Conservation (phyloP, 768 basidiomycete genomes). For the Gymnopilus junonius region DNA sequence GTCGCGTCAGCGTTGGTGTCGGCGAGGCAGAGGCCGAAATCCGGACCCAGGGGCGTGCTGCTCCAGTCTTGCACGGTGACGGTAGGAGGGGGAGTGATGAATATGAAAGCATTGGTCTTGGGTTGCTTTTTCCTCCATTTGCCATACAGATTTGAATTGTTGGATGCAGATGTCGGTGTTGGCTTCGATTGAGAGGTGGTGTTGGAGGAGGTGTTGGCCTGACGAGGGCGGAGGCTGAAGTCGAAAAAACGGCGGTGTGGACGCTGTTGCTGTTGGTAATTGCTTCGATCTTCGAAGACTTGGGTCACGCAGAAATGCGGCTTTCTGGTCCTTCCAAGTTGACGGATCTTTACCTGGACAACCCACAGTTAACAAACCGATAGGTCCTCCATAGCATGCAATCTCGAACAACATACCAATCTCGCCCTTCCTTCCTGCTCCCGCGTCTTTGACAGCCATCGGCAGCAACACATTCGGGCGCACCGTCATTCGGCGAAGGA, state of each 20-base stretch:
- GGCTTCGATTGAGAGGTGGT: not conserved
- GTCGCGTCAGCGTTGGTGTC: too few relatives aligned
- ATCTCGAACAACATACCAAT: not conserved
- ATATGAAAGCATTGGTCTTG: not conserved
- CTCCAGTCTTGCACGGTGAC: slow-evolving; percentile 17
- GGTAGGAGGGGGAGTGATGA: slow-evolving; percentile 2
- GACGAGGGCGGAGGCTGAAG: not conserved
- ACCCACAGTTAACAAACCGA: not conserved
- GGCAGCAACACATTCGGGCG: slow-evolving; percentile 7
- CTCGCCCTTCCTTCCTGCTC: not conserved
- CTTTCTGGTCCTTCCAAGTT: slow-evolving; percentile 14
- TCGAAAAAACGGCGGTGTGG: not conserved
- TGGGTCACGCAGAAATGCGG: slow-evolving; percentile 23
- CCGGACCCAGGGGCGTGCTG: not conserved
- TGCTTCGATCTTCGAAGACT: slow-evolving; percentile 19
- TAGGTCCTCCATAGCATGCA: not conserved
- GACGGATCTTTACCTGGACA: not conserved
- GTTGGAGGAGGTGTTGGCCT: not conserved
- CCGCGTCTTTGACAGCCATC: slow-evolving; percentile 1
- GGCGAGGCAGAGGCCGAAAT: too few relatives aligned
- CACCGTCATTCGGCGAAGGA: not conserved
- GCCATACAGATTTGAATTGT: not conserved
- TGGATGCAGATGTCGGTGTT: too few relatives aligned
- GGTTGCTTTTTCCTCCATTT: slow-evolving; percentile 4
- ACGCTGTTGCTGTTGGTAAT: not conserved